Conservation (phyloP, 768 basidiomycete genomes). For the Suillus paluster region DNA sequence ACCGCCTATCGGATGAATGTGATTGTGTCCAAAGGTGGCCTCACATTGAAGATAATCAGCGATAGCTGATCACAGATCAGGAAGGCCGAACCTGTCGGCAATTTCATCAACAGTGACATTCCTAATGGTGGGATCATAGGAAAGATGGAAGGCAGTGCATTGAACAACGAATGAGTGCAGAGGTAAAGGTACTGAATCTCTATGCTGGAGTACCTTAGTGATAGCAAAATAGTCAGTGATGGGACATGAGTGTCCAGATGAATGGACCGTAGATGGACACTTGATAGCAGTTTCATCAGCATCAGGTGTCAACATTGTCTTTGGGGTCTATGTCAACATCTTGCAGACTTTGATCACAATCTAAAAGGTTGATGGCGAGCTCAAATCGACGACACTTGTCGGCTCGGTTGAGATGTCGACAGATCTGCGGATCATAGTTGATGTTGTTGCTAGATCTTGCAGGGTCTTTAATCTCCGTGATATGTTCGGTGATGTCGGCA, state of each 20-base stretch:
- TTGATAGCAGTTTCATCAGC: too few species aligned
- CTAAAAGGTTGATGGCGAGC: slow-evolving; percentile 1
- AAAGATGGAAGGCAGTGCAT: slow-evolving; percentile 28
- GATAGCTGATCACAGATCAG: slow-evolving; percentile 31
- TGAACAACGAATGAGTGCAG: slow-evolving; percentile 16
- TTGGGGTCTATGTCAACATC: background rate
- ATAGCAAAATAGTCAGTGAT: slow-evolving; percentile 1
- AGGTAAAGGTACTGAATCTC: slow-evolving; percentile 8
- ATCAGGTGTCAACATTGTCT: slow-evolving; percentile 7
- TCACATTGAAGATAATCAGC: background rate
- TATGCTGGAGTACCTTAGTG: background rate
- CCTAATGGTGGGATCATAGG: slow-evolving; percentile 22
- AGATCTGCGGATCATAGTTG: too few species aligned
- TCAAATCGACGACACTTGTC: background rate
- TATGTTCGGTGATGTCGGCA: too few species aligned
- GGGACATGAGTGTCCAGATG: background rate
- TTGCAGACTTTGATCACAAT: slow-evolving; percentile 31
- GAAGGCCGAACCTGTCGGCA: slow-evolving; percentile 25
- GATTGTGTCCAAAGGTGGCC: too few species aligned
- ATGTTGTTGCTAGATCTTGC: too few species aligned
- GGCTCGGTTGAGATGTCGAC: too few species aligned
- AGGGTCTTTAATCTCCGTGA: too few species aligned
- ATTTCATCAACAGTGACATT: slow-evolving; percentile 26
- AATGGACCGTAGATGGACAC: background rate
- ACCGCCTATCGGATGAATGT: too few species aligned